Evolutionary conservation across 164 flowering plant genomes (phyloP).

Genomic region (Nymphaea thermarum): DNA sequence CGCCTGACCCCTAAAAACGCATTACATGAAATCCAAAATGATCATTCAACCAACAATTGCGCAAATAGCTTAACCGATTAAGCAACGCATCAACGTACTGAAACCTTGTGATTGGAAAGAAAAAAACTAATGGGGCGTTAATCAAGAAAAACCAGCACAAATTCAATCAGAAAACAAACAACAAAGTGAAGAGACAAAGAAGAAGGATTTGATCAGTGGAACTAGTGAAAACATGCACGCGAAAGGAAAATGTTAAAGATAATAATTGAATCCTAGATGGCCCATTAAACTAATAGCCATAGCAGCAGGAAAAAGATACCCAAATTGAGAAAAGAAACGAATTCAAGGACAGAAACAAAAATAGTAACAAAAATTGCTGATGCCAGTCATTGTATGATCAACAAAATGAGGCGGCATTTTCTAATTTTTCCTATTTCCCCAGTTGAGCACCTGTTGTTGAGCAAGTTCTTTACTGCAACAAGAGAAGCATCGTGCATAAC

Average conservation of each 20-base stretch:
- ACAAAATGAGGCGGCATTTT: too few relatives aligned
- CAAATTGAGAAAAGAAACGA: background rate
- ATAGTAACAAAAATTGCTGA: too few relatives aligned
- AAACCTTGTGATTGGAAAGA: too few relatives aligned
- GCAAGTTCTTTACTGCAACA: conserved; percentile 83
- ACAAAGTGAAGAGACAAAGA: background rate
- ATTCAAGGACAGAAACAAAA: too few relatives aligned
- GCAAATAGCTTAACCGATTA: too few relatives aligned
- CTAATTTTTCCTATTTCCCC: background rate
- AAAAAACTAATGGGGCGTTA: background rate
- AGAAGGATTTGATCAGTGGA: too few relatives aligned
- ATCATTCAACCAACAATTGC: background rate
- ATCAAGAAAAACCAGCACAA: background rate
- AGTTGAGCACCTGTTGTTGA: conserved; percentile 65
- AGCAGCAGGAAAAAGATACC: background rate
- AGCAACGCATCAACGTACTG: too few relatives aligned
- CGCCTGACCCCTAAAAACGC: conserved; percentile 73
- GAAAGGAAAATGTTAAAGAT: background rate
- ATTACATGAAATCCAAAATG: background rate
- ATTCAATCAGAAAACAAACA: background rate
- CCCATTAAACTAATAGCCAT: background rate
- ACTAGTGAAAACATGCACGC: too few relatives aligned
- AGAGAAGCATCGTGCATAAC: conserved; percentile 56
- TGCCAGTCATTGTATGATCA: too few relatives aligned
- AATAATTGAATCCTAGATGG: background rate